Conservation (phyloP, 169 alveolate genomes). For the Plasmodium berghei region DNA sequence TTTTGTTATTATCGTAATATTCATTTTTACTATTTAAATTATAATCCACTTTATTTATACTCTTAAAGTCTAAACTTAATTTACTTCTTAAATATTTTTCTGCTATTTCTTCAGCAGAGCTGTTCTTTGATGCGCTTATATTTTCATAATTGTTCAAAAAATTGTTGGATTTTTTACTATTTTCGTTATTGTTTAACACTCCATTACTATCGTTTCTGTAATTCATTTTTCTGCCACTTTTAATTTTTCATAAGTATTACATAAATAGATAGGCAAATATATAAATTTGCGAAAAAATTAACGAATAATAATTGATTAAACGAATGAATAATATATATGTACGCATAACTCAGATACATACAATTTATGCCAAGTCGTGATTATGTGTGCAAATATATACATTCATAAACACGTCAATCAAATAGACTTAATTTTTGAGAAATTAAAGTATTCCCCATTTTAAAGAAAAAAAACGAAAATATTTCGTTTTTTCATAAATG, state of each 20-base stretch:
- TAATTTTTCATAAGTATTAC: background rate
- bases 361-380: background rate
- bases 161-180: background rate
- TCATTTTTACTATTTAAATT: conserved; percentile 3
- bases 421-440: background rate
- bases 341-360: too few species aligned
- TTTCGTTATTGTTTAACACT: background rate
- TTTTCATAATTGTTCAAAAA: conserved; percentile 48
- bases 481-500: background rate
- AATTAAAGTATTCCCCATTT: background rate
- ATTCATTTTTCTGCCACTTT: conserved; percentile 16
- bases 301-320: too few species aligned
- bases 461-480: background rate
- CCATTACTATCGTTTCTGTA: conserved; percentile 15
- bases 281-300: background rate
- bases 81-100: conserved; percentile 69
- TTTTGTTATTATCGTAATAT: conserved; percentile 13
- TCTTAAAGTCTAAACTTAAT: conserved; percentile 41
- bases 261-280: background rate
- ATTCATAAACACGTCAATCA: background rate
- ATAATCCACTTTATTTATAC: conserved; percentile 25
- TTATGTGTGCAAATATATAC: background rate
- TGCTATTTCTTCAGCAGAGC: conserved; percentile 75
- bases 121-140: conserved; percentile 34
- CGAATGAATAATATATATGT: too few species aligned